Conservation (phyloP, 2,329 filamentous ascomycete genomes). For the Aspergillus sp. region DNA sequence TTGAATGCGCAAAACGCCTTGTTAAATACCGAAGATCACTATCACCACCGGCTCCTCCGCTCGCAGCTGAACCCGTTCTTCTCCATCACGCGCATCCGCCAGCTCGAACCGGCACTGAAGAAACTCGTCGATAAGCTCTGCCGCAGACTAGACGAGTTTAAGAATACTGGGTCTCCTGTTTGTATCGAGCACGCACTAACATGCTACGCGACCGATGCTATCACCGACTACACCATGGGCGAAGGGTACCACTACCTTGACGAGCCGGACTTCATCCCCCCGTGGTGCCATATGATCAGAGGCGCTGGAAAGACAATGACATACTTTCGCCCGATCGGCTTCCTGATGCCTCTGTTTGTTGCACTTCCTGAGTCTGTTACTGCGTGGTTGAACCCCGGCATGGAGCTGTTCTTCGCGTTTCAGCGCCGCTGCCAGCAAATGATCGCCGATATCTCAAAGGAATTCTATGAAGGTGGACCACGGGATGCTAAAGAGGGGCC, state of each 20-base stretch:
- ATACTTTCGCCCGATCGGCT: conserved; percentile 24
- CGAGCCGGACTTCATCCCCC: conserved; percentile 29
- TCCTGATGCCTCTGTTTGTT: conserved; percentile 21
- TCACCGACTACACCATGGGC: conserved; percentile 46
- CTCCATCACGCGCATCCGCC: conserved; percentile 28
- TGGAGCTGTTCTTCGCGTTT: conserved; percentile 21
- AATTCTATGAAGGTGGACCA: conserved; percentile 3
- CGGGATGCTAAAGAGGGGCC: neutral
- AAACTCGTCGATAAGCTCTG: conserved; percentile 26
- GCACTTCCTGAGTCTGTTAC: conserved; percentile 20
- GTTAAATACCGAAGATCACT: conserved; percentile 32
- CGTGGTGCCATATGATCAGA: conserved; percentile 30
- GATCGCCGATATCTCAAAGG: conserved; percentile 14
- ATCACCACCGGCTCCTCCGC: conserved; percentile 32
- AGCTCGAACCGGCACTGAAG: conserved; percentile 24
- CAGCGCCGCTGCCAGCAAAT: conserved; percentile 16
- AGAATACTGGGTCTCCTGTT: conserved; percentile 17
- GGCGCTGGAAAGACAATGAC: conserved; percentile 21
- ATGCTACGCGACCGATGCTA: conserved; percentile 47
- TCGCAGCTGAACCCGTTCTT: conserved; percentile 39
- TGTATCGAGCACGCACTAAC: conserved; percentile 34
- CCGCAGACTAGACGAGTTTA: conserved; percentile 21
- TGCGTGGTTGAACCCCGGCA: conserved; percentile 22
- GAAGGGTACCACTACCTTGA: conserved; percentile 32
- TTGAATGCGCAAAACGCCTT: conserved; percentile 31